phyloP scores from a whole-genome alignment of 2,329 filamentous ascomycete species.

The Aulographum hederae region DNA sequence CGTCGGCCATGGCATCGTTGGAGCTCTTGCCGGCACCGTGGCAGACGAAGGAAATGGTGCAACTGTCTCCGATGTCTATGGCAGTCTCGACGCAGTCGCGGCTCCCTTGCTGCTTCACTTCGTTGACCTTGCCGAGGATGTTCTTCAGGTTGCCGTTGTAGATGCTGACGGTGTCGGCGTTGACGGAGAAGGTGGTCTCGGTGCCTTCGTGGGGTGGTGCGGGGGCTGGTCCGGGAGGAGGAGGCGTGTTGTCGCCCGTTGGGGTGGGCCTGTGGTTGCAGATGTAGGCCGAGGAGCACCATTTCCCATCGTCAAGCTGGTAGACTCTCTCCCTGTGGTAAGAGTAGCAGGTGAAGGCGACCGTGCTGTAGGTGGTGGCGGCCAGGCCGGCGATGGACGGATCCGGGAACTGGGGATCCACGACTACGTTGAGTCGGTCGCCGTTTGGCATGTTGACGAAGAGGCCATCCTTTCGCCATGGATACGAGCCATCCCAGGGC shows the following conservation, averaged over 20 bases:
- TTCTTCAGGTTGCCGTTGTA: background rate
- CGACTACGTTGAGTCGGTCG: background rate
- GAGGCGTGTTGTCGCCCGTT: background rate
- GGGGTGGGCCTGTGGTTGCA: background rate
- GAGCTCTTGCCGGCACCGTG: background rate
- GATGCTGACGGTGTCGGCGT: background rate
- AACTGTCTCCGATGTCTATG: background rate
- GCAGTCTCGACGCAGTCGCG: background rate
- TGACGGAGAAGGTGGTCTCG: background rate
- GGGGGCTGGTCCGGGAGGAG: background rate
- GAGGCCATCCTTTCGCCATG: background rate
- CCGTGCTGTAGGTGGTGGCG: background rate
- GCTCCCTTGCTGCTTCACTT: background rate
- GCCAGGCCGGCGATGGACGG: background rate
- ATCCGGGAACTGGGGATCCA: background rate
- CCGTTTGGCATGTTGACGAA: background rate
- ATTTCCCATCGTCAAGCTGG: constrained; percentile 1
- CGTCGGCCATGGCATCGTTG: background rate
- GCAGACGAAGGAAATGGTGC: background rate
- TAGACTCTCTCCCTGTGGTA: background rate
- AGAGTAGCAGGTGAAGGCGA: background rate
- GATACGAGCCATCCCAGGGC: background rate
- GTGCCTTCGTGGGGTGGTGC: background rate
- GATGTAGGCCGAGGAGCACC: background rate
- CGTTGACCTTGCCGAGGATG: background rate